Conservation (phyloP, 441 rosid genomes). For the Jatropha multifida region DNA sequence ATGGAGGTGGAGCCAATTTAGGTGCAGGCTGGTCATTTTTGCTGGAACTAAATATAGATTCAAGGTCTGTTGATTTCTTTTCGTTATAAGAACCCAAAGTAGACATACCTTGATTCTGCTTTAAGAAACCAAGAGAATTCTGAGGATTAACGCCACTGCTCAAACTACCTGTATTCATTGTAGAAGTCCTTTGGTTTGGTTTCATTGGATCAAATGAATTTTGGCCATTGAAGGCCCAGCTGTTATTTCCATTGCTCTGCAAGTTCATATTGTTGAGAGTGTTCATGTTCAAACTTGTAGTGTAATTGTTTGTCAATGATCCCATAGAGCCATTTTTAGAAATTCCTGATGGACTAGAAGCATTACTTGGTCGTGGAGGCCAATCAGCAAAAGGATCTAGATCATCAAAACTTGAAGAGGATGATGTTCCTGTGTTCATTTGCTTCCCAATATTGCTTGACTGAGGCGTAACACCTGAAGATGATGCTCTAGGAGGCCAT, state of each 20-base stretch:
- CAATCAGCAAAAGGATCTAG: constrained; percentile 86
- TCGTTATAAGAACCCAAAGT: constrained; percentile 38
- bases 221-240: constrained; percentile 55
- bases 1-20: constrained; percentile 84
- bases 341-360: constrained; percentile 34
- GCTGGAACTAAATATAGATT: constrained; percentile 70
- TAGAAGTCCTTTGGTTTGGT: constrained; percentile 35
- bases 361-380: constrained; percentile 61
- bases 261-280: constrained; percentile 29
- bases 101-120: constrained; percentile 51
- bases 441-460: constrained; percentile 38
- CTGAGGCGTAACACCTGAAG: constrained; percentile 38
- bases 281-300: constrained; percentile 36
- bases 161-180: constrained; percentile 31
- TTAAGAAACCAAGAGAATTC: constrained; percentile 53
- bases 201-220: constrained; percentile 36
- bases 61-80: constrained; percentile 56
- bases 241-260: constrained; percentile 35
- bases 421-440: constrained; percentile 38
- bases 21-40: constrained; percentile 60
- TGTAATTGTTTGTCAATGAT: constrained; percentile 23
- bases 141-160: constrained; percentile 33
- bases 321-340: constrained; percentile 38
- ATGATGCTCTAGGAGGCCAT: constrained; percentile 80
- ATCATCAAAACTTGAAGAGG: constrained; percentile 57